Base-by-base conservation (phyloP, 2,329 filamentous ascomycete species). In the Pseudogymnoascus sp. region DNA sequence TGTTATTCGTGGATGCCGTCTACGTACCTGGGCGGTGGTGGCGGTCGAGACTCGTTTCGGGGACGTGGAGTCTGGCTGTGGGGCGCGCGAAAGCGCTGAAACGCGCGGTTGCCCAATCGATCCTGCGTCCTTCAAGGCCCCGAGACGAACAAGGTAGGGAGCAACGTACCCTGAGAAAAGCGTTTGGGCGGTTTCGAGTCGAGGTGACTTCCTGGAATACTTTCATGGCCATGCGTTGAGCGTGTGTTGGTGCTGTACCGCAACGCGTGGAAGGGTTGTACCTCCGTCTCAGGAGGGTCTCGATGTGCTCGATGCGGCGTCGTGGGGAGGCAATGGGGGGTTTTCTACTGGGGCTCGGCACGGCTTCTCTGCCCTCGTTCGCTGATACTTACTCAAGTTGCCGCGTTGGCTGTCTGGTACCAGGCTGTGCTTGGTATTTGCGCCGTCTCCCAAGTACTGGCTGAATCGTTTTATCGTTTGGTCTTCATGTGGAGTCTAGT, bases 51-150 rank as follows among this genome's bases (percentile, higher is more conserved):
- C 43, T 50, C 43, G 43, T 50, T 50, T 50, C 3, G 43, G 43
- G 43, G 43, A 16, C 43, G 43, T 50, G 43, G 43, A 30, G 7
- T 16, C 14, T n/a, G 25, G 8, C 25, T 54, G 43, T 54, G 43
- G 43, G 43, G 43, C 43, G 43, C n/a, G n/a, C 25, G 25, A 54
- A 54, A n/a, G 25, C 22, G 7, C 14, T 50, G 43, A 54, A 54
- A 54, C 43, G 43, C 43, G 43, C 43, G 43, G 43, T 54, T 54
- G 25, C n/a, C 43, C 43, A 54, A 54, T 54, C 43, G 43, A 54
- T 54, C 43, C 43, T 54, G 8, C 43, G 9, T 54, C 43, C 25
- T 12, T 11, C 4, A 12, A 4, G 14, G 16, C 43, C 43, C 25
- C 25, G 25, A 32, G 43, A 54, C 43, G 43, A 54, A 32, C 25